Evolutionary conservation across 768 basidiomycete species (phyloP), one percentile per base, ranked within the genome.

Genomic region (Tylopilus felleus): DNA sequence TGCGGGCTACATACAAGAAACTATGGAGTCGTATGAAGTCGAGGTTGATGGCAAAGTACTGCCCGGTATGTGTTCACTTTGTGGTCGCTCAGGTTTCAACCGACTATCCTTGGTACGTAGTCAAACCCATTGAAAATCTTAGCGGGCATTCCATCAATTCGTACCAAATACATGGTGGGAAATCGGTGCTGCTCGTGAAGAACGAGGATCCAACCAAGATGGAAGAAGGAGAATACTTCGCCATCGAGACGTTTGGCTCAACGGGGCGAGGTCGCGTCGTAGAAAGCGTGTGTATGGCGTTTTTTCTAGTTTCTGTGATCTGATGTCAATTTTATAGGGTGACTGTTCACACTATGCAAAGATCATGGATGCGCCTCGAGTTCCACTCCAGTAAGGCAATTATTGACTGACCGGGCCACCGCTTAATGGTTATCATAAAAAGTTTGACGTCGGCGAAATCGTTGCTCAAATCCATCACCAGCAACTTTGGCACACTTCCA

Each of bases 181-280:
- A 99, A 72, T 91, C 90, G 0, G 86, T 98, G 2, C 79, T 91
- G 33, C 82, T 98, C 42, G 90, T 97, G 42, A 91, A 88, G 69
- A 93, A 88, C 52, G 81, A 86, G 29, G 94, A 97, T 66, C 84
- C 87, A 56, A 92, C 89, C 14, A 96, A 92, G 74, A 99, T 99
- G 97, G 97, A 98, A 66, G 97, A 99, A 72, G 97, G 95, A 38
- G 97, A 98, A 65, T 98, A 98, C 67, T 99, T 92, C 69, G 97
- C 97, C 9, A 96, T 99, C 52, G 97, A 99, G 72, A 99, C 97
- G 2, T 99, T 99, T 69, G 97, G 97, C 12, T 91, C 90, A n/a
- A 98, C 96, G 0, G 96, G 97, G 16, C 79, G 88, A 39, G 97
- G 95, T 8, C 78, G 83, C 23, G 91, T 97, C 21, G 78, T 91